Evolutionary conservation across 495 filamentous ascomycete genomes (phyloP).

Genomic region (Neurospora sp.): DNA sequence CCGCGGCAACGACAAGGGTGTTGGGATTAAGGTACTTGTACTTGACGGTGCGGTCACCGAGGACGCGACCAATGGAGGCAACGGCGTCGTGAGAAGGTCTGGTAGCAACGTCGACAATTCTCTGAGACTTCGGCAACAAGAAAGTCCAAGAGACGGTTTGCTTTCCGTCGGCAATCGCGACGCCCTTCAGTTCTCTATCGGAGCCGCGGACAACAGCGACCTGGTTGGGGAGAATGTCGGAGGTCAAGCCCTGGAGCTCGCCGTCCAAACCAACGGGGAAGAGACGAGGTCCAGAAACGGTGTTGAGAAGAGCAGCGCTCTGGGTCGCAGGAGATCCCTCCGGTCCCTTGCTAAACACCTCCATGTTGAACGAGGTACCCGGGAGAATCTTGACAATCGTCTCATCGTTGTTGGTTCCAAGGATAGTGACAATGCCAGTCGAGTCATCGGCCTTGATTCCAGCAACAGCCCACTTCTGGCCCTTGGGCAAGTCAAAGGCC

Average conservation of each 20-base stretch:
- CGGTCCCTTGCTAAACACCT: constrained; percentile 26
- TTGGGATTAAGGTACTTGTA: constrained; percentile 98
- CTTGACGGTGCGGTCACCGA: constrained; percentile 80
- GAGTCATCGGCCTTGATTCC: constrained; percentile 48
- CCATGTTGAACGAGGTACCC: neutral
- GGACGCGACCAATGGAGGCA: constrained; percentile 87
- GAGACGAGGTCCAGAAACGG: constrained; percentile 36
- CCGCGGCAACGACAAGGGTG: constrained; percentile 64
- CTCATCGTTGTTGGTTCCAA: constrained; percentile 45
- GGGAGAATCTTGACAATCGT: constrained; percentile 19
- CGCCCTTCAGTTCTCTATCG: constrained; percentile 51
- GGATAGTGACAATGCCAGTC: constrained; percentile 48
- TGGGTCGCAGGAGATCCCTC: constrained; percentile 23
- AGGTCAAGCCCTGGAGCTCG: constrained; percentile 28
- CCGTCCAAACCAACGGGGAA: constrained; percentile 38
- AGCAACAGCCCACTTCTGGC: constrained; percentile 54
- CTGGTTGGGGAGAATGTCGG: constrained; percentile 31
- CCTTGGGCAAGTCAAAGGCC: constrained; percentile 42
- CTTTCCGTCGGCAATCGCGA: constrained; percentile 29
- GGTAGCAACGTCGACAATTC: constrained; percentile 52
- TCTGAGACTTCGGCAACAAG: constrained; percentile 52
- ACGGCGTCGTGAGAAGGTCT: constrained; percentile 73
- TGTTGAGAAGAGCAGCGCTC: constrained; percentile 41
- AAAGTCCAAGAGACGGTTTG: constrained; percentile 64
- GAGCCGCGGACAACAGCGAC: constrained; percentile 52